Evolutionary conservation across 2,329 filamentous ascomycete species (phyloP).

Genomic region (Fusarium devonianum): DNA sequence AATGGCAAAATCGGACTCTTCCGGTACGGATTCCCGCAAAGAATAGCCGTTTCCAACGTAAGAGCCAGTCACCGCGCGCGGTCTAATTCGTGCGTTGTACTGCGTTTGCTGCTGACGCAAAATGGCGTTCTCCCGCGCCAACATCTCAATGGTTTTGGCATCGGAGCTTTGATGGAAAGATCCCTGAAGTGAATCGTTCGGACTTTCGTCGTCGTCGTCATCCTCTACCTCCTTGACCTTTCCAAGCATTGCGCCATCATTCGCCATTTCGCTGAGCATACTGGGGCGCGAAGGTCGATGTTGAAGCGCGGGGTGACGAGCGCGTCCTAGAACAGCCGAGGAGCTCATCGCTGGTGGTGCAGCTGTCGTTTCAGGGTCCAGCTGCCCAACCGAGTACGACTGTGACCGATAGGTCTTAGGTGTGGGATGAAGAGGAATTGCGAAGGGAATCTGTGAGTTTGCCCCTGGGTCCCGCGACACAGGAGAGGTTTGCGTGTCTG

Average conservation of each 20-base stretch:
- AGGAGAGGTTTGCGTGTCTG: conserved; percentile 60
- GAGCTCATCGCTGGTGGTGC: conserved; percentile 52
- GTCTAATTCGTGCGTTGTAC: conserved; percentile 62
- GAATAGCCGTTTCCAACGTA: conserved; percentile 66
- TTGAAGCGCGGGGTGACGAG: conserved; percentile 73
- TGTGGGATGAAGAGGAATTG: conserved; percentile 87
- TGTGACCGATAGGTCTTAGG: conserved; percentile 94
- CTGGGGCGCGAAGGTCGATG: conserved; percentile 82
- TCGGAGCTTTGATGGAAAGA: conserved; percentile 63
- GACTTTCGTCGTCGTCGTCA: conserved; percentile 68
- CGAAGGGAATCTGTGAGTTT: conserved; percentile 78
- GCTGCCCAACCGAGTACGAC: conserved; percentile 93
- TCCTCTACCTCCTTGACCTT: conserved; percentile 77
- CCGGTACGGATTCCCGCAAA: conserved; percentile 66
- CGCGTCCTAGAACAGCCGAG: conserved; percentile 59
- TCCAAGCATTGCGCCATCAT: conserved; percentile 65
- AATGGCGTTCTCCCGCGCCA: conserved; percentile 69
- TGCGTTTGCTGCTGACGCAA: conserved; percentile 62
- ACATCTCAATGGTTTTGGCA: conserved; percentile 68
- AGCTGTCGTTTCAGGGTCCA: conserved; percentile 69
- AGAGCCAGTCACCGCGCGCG: conserved; percentile 64
- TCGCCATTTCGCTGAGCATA: conserved; percentile 76
- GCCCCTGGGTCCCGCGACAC: conserved; percentile 60
- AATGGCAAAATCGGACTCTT: conserved; percentile 75
- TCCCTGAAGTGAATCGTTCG: conserved; percentile 57